phyloP scores from a whole-genome alignment of 1,284 basidiomycete genomes.

The Cryptococcus hybrid region DNA sequence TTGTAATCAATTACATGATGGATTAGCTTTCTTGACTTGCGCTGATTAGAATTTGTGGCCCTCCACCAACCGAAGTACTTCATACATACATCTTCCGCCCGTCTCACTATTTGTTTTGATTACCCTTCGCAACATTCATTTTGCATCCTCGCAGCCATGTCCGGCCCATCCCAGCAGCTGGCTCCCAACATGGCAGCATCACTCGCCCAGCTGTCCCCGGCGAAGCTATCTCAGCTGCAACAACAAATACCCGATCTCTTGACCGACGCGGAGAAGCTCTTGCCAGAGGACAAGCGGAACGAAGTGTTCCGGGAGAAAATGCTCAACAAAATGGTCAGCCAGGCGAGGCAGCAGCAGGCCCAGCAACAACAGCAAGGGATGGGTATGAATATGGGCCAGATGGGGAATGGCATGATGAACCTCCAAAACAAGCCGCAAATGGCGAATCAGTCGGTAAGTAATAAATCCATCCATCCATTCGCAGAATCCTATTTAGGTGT shows the following conservation, averaged over 20 bases:
- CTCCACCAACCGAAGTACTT: background rate
- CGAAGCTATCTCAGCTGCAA: slow-evolving; percentile 12
- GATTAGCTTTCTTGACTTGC: background rate
- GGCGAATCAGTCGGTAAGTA: slow-evolving; percentile 12
- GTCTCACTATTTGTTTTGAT: background rate
- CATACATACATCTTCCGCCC: background rate
- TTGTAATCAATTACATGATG: background rate
- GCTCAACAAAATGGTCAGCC: slow-evolving; percentile 10
- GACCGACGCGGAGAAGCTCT: slow-evolving; percentile 24
- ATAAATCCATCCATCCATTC: background rate
- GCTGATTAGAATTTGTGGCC: background rate
- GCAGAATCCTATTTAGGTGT: background rate
- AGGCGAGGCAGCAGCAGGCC: slow-evolving; percentile 7
- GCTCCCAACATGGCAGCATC: slow-evolving; percentile 1
- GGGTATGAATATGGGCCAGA: slow-evolving; percentile 5
- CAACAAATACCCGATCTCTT: slow-evolving; percentile 24
- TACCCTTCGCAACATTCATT: background rate
- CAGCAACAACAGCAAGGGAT: slow-evolving; percentile 5
- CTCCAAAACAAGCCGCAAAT: slow-evolving; percentile 10
- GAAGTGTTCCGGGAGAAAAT: slow-evolving; percentile 17
- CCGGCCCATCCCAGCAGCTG: background rate
- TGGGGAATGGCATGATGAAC: slow-evolving; percentile 7
- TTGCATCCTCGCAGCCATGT: background rate
- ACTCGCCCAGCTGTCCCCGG: slow-evolving; percentile 2
- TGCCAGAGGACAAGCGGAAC: slow-evolving; percentile 25